Percentiles rank a stretch among this genome's conserved stretches.
phyloP scores from a whole-genome alignment of 2,329 filamentous ascomycete genomes.

The Fusarium transvaalense region DNA sequence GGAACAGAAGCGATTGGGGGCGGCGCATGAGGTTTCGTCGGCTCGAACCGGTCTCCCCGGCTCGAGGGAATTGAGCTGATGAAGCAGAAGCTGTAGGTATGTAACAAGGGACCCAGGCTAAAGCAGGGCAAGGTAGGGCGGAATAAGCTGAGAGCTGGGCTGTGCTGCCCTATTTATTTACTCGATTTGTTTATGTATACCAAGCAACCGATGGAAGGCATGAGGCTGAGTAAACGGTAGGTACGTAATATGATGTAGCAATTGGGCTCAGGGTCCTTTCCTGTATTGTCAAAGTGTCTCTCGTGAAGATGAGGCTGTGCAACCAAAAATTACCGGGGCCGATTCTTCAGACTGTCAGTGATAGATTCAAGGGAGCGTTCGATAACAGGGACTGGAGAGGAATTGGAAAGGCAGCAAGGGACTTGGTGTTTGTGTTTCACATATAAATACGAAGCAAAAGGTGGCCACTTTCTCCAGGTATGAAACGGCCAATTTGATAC shows the following conservation, averaged over 20 bases:
- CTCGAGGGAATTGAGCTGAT: conserved; percentile 28
- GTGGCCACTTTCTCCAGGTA: conserved; percentile 12
- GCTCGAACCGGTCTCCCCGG: conserved; percentile 38
- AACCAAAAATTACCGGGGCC: conserved; percentile 28
- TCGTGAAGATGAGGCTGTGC: conserved; percentile 47
- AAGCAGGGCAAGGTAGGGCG: conserved; percentile 5
- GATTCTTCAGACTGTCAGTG: conserved; percentile 17
- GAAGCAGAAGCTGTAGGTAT: conserved; percentile 16
- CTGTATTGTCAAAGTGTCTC: conserved; percentile 19
- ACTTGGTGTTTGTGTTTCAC: conserved; percentile 11
- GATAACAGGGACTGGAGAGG: neutral
- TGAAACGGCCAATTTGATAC: conserved; percentile 28
- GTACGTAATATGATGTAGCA: conserved; percentile 37
- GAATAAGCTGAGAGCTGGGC: conserved; percentile 10
- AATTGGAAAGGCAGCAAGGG: conserved; percentile 4
- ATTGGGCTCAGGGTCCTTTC: conserved; percentile 29
- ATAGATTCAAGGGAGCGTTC: conserved; percentile 5
- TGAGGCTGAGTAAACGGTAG: conserved; percentile 46
- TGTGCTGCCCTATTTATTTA: conserved; percentile 31
- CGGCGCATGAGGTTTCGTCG: conserved; percentile 46
- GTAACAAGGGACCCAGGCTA: conserved; percentile 23
- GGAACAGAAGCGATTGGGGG: conserved; percentile 42
- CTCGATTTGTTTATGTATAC: conserved; percentile 17
- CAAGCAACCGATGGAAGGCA: conserved; percentile 27
- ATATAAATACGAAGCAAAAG: neutral